Base-by-base conservation (phyloP, 139 green algal genomes). In the Chlamydomonas applanata region DNA sequence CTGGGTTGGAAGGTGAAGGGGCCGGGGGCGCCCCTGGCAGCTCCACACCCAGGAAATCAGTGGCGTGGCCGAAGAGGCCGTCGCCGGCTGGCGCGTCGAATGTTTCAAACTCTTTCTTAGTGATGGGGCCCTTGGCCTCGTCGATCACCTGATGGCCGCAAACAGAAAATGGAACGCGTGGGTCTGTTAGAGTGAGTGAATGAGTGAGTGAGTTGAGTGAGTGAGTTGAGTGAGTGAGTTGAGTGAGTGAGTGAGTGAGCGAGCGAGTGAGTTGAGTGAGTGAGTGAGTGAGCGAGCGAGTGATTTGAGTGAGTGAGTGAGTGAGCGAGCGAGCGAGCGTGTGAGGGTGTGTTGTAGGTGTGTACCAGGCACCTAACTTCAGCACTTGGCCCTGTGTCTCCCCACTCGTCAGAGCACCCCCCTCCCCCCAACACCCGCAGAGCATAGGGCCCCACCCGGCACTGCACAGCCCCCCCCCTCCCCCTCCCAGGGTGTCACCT, bases 91-190 rank as follows among this genome's bases (percentile, higher is more conserved):
- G 74, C 16, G 63, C 73, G 69, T 32, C 85, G 85, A 75, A 93
- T 71, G 89, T 35, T 40, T 92, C 84, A 52, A 89, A 97, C 46
- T 96, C 87, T 44, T 91, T 88, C 54, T 90, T 89, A 19, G 92
- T 97, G n/a, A 79, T 77, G 19, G 91, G 85, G 4, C 92, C 92
- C 54, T 88, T 77, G 3, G 75, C 65, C 3, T 89, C 88, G 60
- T 97, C 92, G 27, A 94, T 77, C 22, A 97, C 87, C 88, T 93
- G 83, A 0, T 24, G 40, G 40, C 11, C 7, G 19, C 14, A 59
- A 25, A 54, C 36, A 5, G 66, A 2, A 33, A 19, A 27, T 30
- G 49, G n/a, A 35, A 25, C 5, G 33, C 1, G 20, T 35, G 40
- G 24, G 24, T 34, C n/a, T 17, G 54, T 44, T 73, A 11, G 40